These are phyloP conservation scores for Paxillus ammoniavirescens DNA, from an alignment of 768 basidiomycete species.

Conservation along the genomic window DNA sequence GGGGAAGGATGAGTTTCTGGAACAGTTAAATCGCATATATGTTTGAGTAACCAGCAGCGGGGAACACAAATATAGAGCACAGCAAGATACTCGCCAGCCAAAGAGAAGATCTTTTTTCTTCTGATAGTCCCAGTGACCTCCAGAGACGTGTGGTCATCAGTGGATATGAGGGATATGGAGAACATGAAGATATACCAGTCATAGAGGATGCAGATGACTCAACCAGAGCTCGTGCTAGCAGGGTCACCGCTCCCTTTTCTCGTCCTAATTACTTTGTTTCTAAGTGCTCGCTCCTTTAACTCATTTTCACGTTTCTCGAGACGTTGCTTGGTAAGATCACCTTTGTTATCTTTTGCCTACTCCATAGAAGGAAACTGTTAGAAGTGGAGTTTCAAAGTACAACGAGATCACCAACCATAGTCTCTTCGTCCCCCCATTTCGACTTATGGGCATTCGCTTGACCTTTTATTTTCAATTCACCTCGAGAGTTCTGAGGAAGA, in stretches of 20 bases:
- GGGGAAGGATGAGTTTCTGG: conserved; percentile 4
- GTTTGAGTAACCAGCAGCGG: conserved; percentile 19
- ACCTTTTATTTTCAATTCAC: conserved; percentile 75
- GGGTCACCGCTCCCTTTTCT: conserved; percentile 46
- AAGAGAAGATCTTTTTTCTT: conserved; percentile 15
- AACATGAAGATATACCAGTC: conserved; percentile 20
- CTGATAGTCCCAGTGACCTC: conserved; percentile 25
- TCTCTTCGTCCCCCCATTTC: conserved; percentile 50
- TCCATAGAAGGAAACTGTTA: conserved; percentile 15
- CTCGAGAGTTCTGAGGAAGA: conserved; percentile 31
- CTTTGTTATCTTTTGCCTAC: conserved; percentile 15
- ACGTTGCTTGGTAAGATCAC: conserved; percentile 35
- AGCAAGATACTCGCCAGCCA: conserved; percentile 20
- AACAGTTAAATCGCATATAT: conserved; percentile 20
- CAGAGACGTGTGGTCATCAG: conserved; percentile 23
- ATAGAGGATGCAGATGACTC: conserved; percentile 9
- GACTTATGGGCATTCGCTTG: conserved; percentile 57
- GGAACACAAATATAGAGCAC: conserved; percentile 11
- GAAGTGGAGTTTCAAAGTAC: not conserved
- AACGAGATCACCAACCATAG: conserved; percentile 17
- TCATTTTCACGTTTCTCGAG: conserved; percentile 74
- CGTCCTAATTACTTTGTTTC: conserved; percentile 79
- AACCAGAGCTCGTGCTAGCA: conserved; percentile 17
- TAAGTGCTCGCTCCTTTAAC: conserved; percentile 74
- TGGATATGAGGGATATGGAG: conserved; percentile 9